phyloP scores from a whole-genome alignment of 2,329 filamentous ascomycete genomes.

The Knoxdaviesia capensis region DNA sequence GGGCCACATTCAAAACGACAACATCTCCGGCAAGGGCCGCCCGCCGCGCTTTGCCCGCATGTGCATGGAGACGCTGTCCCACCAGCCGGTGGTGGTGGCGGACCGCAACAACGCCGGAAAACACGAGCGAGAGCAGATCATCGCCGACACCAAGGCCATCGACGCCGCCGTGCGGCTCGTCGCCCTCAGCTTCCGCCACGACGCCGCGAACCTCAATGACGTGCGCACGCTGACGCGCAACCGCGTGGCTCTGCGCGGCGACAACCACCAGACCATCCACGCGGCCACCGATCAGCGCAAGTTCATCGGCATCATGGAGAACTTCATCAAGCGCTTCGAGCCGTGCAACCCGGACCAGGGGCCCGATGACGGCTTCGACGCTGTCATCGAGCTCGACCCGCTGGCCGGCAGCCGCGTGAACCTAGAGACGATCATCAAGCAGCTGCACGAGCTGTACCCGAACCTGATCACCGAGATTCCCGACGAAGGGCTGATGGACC shows the following conservation, averaged over 20 bases:
- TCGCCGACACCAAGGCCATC: slow-evolving; percentile 51
- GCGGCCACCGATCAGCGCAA: slow-evolving; percentile 55
- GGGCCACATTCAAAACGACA: slow-evolving; percentile 93
- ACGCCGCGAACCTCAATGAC: slow-evolving; percentile 50
- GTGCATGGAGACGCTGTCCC: slow-evolving; percentile 42
- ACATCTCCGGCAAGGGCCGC: slow-evolving; percentile 54
- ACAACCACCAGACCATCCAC: slow-evolving; percentile 96
- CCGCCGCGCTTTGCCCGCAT: slow-evolving; percentile 59
- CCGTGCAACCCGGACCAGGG: slow-evolving; percentile 40
- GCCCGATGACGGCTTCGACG: slow-evolving; percentile 72
- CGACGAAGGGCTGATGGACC: slow-evolving; percentile 52
- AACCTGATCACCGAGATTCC: slow-evolving; percentile 55
- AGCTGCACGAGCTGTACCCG: slow-evolving; percentile 60
- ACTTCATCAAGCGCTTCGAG: slow-evolving; percentile 76
- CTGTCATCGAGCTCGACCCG: slow-evolving; percentile 69
- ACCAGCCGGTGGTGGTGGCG: slow-evolving; percentile 58
- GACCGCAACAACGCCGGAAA: slow-evolving; percentile 88
- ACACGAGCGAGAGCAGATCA: slow-evolving; percentile 73
- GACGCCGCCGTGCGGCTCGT: slow-evolving; percentile 51
- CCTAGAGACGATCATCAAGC: slow-evolving; percentile 55
- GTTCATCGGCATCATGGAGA: slow-evolving; percentile 82
- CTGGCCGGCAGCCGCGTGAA: slow-evolving; percentile 62
- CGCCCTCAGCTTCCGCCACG: slow-evolving; percentile 75
- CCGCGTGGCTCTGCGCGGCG: slow-evolving; percentile 66
- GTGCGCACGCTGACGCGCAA: slow-evolving; percentile 58